A percentile compares a stretch with the other conserved stretches of the same genome.
Conservation (phyloP, 2,329 filamentous ascomycete species). For the Pseudogymnoascus sp. region DNA sequence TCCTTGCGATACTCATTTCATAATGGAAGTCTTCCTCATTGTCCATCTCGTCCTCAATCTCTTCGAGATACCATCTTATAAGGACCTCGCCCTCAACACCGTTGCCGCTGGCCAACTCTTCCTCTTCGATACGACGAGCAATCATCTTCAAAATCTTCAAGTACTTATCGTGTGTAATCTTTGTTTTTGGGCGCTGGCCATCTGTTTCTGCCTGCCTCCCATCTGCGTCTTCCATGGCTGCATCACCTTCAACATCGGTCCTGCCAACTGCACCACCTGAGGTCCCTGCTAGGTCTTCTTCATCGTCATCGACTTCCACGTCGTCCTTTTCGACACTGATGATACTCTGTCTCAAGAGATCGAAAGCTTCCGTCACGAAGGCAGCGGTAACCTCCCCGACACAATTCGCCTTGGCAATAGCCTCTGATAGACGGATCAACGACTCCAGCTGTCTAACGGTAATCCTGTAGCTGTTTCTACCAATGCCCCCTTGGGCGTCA, state of each 20-base stretch:
- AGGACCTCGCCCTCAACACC: constrained; percentile 79
- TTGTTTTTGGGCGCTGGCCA: constrained; percentile 54
- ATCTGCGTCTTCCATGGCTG: constrained; percentile 41
- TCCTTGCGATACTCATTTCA: constrained; percentile 64
- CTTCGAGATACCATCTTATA: constrained; percentile 83
- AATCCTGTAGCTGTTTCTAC: constrained; percentile 93
- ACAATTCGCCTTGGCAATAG: constrained; percentile 97
- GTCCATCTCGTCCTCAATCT: constrained; percentile 74
- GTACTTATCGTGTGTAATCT: constrained; percentile 94
- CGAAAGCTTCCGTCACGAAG: constrained; percentile 88
- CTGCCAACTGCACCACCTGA: constrained; percentile 33
- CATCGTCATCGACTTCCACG: constrained; percentile 81
- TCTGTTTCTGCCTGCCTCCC: constrained; percentile 38
- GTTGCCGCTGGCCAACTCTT: constrained; percentile 66
- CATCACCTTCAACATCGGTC: constrained; percentile 39
- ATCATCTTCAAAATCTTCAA: constrained; percentile 81
- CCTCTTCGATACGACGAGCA: constrained; percentile 73
- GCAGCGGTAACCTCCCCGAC: constrained; percentile 77
- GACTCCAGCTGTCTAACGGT: constrained; percentile 93
- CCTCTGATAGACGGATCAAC: constrained; percentile 90
- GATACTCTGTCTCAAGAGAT: constrained; percentile 85
- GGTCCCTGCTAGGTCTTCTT: constrained; percentile 45
- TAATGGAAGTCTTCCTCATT: constrained; percentile 72
- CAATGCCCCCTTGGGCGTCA: constrained; percentile 87
- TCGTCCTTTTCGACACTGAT: constrained; percentile 98